A percentile compares a stretch with the other conserved stretches of the same genome.
phyloP scores from a whole-genome alignment of 495 filamentous ascomycete genomes.

The Neurospora cerealis region DNA sequence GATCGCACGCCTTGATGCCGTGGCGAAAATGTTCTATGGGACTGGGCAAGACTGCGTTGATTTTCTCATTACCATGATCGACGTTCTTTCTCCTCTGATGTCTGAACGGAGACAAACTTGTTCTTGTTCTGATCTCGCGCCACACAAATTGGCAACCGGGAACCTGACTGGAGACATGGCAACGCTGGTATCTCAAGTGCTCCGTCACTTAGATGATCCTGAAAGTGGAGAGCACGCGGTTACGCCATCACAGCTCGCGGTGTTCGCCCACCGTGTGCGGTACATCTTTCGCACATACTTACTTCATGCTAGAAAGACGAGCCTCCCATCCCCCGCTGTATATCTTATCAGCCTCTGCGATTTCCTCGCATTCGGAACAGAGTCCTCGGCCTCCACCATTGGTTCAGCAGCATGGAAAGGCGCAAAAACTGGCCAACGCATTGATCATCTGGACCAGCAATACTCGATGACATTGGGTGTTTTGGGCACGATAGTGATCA shows the following conservation, averaged over 20 bases:
- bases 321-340: constrained; percentile 5
- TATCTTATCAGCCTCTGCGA: constrained; percentile 19
- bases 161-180: constrained; percentile 7
- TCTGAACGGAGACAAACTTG: not conserved
- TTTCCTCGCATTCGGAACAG: constrained; percentile 11
- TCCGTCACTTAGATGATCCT: constrained; percentile 1
- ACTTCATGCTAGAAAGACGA: constrained; percentile 2
- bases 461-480: constrained; percentile 19
- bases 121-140: not conserved
- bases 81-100: constrained; percentile 21
- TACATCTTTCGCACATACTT: constrained; percentile 6
- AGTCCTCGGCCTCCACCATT: not conserved
- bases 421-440: not conserved
- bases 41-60: constrained; percentile 23
- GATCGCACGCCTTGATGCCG: constrained; percentile 20
- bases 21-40: constrained; percentile 2
- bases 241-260: not conserved
- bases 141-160: constrained; percentile 4
- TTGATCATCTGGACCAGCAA: constrained; percentile 4
- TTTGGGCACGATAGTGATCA: constrained; percentile 12
- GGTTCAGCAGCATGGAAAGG: constrained; percentile 13
- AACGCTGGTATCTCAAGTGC: constrained; percentile 12
- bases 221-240: not conserved
- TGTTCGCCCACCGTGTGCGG: constrained; percentile 10
- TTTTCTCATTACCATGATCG: constrained; percentile 26